A percentile compares a stretch with the other conserved stretches of the same genome.
phyloP scores from a whole-genome alignment of 768 basidiomycete genomes.

The Hirschioporus abietinus region DNA sequence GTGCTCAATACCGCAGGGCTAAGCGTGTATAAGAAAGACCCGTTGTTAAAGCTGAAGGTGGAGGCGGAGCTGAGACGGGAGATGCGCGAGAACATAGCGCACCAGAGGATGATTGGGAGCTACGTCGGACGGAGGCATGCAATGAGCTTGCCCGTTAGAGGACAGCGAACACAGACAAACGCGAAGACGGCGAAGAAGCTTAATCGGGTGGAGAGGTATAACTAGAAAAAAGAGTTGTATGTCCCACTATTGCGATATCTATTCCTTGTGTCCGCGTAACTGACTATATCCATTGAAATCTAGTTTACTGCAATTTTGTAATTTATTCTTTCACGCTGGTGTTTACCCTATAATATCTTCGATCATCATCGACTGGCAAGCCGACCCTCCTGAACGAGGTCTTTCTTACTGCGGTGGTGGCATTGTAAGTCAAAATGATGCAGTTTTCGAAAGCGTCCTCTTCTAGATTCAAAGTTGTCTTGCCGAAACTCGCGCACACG shows the following conservation, averaged over 20 bases:
- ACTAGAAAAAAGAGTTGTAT: not conserved
- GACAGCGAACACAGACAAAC: conserved; percentile 89
- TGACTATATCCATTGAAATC: too few species aligned
- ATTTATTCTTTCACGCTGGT: too few species aligned
- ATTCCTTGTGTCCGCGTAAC: not conserved
- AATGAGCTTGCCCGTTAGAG: conserved; percentile 89
- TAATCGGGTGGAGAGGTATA: conserved; percentile 72
- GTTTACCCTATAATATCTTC: too few species aligned
- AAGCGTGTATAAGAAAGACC: conserved; percentile 36
- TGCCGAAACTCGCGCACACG: too few species aligned
- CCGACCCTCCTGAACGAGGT: too few species aligned
- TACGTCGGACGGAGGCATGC: conserved; percentile 92
- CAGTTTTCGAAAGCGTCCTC: too few species aligned
- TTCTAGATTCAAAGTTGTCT: too few species aligned
- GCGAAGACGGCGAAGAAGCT: conserved; percentile 87
- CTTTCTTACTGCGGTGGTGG: too few species aligned
- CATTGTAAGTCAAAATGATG: too few species aligned
- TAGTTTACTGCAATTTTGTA: too few species aligned
- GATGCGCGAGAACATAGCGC: conserved; percentile 86
- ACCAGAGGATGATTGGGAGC: conserved; percentile 90
- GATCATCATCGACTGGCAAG: too few species aligned
- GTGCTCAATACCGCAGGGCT: not conserved
- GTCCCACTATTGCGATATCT: not conserved
- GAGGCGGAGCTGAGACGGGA: conserved; percentile 82
- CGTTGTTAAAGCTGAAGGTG: conserved; percentile 70